These are phyloP conservation scores for Ophiostoma piceae DNA, from an alignment of 2,329 filamentous ascomycete genomes.

Conservation along the genomic window DNA sequence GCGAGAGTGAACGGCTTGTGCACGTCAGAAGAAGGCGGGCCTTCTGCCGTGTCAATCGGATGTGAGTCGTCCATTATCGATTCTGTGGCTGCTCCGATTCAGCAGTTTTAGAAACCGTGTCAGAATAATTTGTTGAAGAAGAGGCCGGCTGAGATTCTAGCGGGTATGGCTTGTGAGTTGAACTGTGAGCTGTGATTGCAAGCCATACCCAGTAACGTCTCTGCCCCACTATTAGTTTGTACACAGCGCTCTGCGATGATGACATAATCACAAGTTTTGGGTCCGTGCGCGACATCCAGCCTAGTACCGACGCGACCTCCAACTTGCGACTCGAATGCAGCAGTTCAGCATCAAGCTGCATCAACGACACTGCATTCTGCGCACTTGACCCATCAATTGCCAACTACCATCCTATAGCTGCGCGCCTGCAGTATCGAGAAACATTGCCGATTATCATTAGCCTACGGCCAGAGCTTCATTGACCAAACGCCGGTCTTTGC, in stretches of 20 bases:
- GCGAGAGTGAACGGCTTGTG: slow-evolving; percentile 61
- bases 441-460: not conserved
- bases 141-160: not conserved
- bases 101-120: not conserved
- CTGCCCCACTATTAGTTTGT: not conserved
- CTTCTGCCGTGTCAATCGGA: not conserved
- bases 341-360: not conserved
- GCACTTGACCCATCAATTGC: not conserved
- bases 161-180: not conserved
- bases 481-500: not conserved
- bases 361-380: not conserved
- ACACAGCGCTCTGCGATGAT: not conserved
- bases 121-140: not conserved
- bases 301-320: slow-evolving; percentile 7
- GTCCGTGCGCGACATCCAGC: not conserved
- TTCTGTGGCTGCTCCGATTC: not conserved
- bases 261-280: not conserved
- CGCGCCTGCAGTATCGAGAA: not conserved
- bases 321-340: not conserved
- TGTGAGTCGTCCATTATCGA: not conserved
- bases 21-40: not conserved
- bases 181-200: not conserved
- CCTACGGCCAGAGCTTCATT: not conserved
- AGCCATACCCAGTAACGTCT: not conserved
- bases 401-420: not conserved